Evolutionary conservation across 192 early-diverging fungal species (phyloP).

Genomic region (Backusella sp.): DNA sequence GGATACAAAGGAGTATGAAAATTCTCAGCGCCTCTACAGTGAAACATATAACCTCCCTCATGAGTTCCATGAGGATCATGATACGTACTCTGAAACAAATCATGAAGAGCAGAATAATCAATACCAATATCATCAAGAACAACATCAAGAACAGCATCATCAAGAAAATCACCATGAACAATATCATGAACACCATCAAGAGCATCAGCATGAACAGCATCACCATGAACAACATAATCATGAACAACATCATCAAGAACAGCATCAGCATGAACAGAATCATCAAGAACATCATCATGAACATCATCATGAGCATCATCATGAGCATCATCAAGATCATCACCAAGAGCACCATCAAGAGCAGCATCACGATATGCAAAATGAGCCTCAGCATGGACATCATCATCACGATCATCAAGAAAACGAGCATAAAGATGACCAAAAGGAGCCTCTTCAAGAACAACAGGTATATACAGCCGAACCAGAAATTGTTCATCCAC

Average conservation of each 20-base stretch:
- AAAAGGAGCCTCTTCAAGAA: not conserved
- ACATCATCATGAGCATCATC: not conserved
- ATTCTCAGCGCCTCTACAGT: constrained; percentile 5
- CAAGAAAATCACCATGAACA: not conserved
- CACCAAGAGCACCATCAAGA: not conserved
- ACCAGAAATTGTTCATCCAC: not conserved
- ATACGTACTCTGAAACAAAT: constrained; percentile 23
- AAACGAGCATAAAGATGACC: not conserved
- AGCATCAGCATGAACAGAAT: not conserved
- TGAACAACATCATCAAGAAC: not conserved
- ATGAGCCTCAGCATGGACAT: not conserved
- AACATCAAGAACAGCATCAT: not conserved
- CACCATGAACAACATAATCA: constrained; percentile 1
- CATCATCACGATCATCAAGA: not conserved
- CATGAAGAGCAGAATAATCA: constrained; percentile 8
- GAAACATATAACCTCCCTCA: not conserved
- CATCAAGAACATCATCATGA: constrained; percentile 1
- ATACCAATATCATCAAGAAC: constrained; percentile 19
- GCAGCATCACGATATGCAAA: not conserved
- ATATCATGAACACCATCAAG: not conserved
- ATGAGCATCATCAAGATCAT: not conserved
- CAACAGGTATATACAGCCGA: not conserved
- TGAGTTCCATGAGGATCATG: not conserved
- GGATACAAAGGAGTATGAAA: constrained; percentile 7
- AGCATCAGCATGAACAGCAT: not conserved